Conservation (phyloP, 176 grass and related monocot species). For the Lolium rigidum region DNA sequence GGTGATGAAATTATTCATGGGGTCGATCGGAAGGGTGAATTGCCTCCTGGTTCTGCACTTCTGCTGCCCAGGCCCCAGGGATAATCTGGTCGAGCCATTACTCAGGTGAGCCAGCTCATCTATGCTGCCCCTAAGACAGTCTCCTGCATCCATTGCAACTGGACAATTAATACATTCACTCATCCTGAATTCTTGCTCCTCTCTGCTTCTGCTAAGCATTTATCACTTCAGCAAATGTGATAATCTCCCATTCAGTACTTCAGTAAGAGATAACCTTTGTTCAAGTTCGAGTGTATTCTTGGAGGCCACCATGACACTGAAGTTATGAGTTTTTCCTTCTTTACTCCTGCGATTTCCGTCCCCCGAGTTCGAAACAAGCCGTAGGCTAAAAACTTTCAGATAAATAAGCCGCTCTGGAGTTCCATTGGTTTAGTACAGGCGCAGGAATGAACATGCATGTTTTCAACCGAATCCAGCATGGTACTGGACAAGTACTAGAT, state of each 20-base stretch:
- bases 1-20: background rate
- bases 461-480: background rate
- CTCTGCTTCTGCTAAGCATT: background rate
- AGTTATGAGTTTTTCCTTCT: background rate
- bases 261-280: background rate
- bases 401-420: background rate
- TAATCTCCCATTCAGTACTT: background rate
- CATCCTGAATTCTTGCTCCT: conserved; percentile 15
- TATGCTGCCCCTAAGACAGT: background rate
- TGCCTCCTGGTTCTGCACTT: background rate
- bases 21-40: background rate
- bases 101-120: conserved; percentile 10
- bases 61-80: conserved; percentile 8
- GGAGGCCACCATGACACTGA: background rate
- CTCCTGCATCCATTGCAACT: background rate
- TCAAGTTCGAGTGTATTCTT: background rate
- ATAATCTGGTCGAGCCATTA: background rate
- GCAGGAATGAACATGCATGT: background rate
- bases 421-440: background rate
- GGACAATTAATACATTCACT: background rate
- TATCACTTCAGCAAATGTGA: background rate
- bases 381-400: background rate
- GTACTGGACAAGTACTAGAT: background rate
- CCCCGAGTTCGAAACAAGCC: background rate
- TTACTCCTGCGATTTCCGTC: background rate